A percentile compares a stretch with the other conserved stretches of the same genome.
Conservation (phyloP, 495 filamentous ascomycete genomes). For the Neurospora sp. region DNA sequence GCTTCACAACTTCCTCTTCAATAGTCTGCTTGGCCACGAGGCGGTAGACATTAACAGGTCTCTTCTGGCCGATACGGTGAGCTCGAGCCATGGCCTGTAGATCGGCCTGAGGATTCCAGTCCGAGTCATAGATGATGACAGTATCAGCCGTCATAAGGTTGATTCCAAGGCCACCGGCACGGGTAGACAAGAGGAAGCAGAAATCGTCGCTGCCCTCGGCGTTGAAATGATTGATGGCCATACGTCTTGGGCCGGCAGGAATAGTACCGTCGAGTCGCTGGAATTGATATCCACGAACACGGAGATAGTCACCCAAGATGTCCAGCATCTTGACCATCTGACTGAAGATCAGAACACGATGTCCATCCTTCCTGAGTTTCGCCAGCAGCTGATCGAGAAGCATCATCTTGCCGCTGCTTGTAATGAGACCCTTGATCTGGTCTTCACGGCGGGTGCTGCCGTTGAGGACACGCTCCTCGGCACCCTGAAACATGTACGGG, state of each 20-base stretch:
- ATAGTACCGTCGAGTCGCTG: slow-evolving; percentile 95
- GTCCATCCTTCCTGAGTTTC: slow-evolving; percentile 82
- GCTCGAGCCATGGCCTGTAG: slow-evolving; percentile 97
- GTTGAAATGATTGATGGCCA: slow-evolving; percentile 98
- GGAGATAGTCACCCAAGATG: slow-evolving; percentile 86
- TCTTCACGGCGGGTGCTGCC: slow-evolving; percentile 74
- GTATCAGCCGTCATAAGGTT: slow-evolving; percentile 99
- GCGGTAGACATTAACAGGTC: slow-evolving; percentile 88
- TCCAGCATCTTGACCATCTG: slow-evolving; percentile 99
- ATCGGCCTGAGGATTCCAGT: slow-evolving; percentile 99
- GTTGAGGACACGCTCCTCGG: slow-evolving; percentile 75
- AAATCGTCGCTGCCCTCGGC: slow-evolving; percentile 89
- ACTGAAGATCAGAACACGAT: slow-evolving; percentile 95
- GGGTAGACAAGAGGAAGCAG: slow-evolving; percentile 89
- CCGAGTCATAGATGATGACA: slow-evolving; percentile 94
- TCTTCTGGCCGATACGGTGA: slow-evolving; percentile 94
- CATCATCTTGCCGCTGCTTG: slow-evolving; percentile 99
- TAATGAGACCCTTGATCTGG: slow-evolving; percentile 79
- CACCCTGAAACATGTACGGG: slow-evolving; percentile 92
- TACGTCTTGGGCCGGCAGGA: slow-evolving; percentile 66
- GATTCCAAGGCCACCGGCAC: slow-evolving; percentile 93
- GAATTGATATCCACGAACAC: slow-evolving; percentile 78
- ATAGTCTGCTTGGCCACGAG: slow-evolving; percentile 96
- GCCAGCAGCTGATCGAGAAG: slow-evolving; percentile 84
- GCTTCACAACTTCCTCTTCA: slow-evolving; percentile 92